Conservation (phyloP, 2,329 filamentous ascomycete genomes). For the Diaporthe capsici region DNA sequence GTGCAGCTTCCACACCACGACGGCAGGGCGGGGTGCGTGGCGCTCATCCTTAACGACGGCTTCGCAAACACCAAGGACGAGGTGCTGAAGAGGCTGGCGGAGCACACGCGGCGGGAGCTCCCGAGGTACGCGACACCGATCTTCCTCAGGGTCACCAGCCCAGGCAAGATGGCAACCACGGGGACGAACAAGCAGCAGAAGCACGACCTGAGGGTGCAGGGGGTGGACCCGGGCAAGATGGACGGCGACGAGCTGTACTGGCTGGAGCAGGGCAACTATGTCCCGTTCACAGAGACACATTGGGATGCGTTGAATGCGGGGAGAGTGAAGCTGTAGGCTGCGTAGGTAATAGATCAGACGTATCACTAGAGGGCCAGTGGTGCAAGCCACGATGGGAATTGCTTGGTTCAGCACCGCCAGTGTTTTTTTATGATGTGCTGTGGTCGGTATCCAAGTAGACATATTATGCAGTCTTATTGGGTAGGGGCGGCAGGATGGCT, state of each 20-base stretch:
- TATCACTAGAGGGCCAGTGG: neutral
- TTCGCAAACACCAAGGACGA: conserved; percentile 54
- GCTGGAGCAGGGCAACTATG: conserved; percentile 76
- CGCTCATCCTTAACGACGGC: conserved; percentile 58
- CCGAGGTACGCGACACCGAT: conserved; percentile 83
- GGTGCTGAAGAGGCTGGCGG: conserved; percentile 71
- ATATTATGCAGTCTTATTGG: neutral
- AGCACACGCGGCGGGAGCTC: conserved; percentile 69
- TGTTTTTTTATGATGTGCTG: neutral
- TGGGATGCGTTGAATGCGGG: conserved; percentile 79
- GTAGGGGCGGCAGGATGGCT: neutral
- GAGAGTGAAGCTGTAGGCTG: conserved; percentile 71
- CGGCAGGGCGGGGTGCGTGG: conserved; percentile 83
- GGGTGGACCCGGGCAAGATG: conserved; percentile 76
- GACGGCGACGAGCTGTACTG: conserved; percentile 70
- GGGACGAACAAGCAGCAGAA: conserved; percentile 95
- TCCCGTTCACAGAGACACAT: conserved; percentile 74
- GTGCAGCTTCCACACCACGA: conserved; percentile 85
- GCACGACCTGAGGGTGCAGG: conserved; percentile 77
- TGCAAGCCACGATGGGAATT: neutral
- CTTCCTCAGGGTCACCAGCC: conserved; percentile 78
- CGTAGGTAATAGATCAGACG: conserved; percentile 53
- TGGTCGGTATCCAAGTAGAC: neutral
- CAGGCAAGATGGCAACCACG: conserved; percentile 74
- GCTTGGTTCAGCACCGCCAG: neutral